A percentile compares a stretch with the other conserved stretches of the same genome.
Conservation (phyloP, 1,284 basidiomycete species). For the Veloboletus limbatus region DNA sequence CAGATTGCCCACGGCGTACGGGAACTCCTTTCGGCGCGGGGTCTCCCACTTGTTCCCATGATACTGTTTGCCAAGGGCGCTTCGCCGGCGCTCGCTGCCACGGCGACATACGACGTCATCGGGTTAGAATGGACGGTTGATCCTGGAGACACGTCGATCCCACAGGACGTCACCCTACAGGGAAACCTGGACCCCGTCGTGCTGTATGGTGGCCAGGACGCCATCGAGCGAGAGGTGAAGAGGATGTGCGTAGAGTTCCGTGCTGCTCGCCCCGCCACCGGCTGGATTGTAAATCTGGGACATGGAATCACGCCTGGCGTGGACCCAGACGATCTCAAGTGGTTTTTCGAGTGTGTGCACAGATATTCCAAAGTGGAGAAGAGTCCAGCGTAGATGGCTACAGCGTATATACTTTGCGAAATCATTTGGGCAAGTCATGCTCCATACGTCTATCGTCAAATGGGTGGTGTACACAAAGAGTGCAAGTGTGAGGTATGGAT, state of each 20-base stretch:
- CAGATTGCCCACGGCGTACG: slow-evolving; percentile 67
- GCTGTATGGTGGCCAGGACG: slow-evolving; percentile 83
- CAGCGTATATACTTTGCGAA: background rate
- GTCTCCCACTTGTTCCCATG: slow-evolving; percentile 68
- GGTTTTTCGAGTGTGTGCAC: slow-evolving; percentile 89
- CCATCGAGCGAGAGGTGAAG: slow-evolving; percentile 87
- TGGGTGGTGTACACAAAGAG: slow-evolving; percentile 21
- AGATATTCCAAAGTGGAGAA: slow-evolving; percentile 58
- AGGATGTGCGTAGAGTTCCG: slow-evolving; percentile 80
- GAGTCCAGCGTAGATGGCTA: slow-evolving; percentile 1
- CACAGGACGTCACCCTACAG: slow-evolving; percentile 69
- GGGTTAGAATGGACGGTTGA: slow-evolving; percentile 89
- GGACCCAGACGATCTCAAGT: slow-evolving; percentile 84
- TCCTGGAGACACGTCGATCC: slow-evolving; percentile 47
- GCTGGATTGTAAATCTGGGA: slow-evolving; percentile 95
- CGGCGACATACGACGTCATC: slow-evolving; percentile 81
- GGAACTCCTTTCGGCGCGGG: slow-evolving; percentile 50
- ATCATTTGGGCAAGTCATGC: slow-evolving; percentile 6
- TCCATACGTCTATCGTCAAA: slow-evolving; percentile 14
- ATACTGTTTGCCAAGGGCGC: slow-evolving; percentile 93
- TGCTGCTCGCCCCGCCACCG: slow-evolving; percentile 49
- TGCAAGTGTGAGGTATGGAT: slow-evolving; percentile 12
- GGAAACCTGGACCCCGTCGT: slow-evolving; percentile 94
- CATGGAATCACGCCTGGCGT: slow-evolving; percentile 98
- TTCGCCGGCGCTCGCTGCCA: slow-evolving; percentile 60